Base-by-base conservation (phyloP, 805 yeast genomes). In the Kodamaea nitidulidarum region DNA sequence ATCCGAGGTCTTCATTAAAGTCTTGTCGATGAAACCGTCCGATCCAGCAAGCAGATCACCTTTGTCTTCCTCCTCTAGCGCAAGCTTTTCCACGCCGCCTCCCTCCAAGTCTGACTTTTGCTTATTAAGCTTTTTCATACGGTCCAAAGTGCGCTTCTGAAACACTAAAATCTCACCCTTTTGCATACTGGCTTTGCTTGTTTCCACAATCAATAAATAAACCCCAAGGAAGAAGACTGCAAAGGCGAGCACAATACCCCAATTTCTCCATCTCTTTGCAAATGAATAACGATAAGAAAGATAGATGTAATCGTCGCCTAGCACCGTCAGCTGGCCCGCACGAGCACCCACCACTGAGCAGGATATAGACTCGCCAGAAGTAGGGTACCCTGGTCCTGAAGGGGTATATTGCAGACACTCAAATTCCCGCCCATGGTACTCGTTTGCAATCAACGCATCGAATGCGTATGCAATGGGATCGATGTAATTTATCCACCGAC, bases 401-500 rank as follows among this genome's bases (percentile, higher is more conserved):
- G 84, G 84, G 33, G 78, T 62, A 46, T 56, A 74, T 0, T 40
- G 35, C n/a, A 76, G 55, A 54, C 86, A 79, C 2, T 50, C 52
- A 46, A 68, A 77, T 1, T 56, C 45, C 29, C 71, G 52, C 28
- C 67, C 76, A 42, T 61, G 63, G 55, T 78, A 78, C 52, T 79
- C 84, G 48, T 77, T 78, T 2, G 73, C 61, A 66, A 79, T 66
- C 49, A 78, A 55, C 0, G 82, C 64, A 54, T 78, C 83, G 50
- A 78, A 78, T 14, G 72, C 65, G 50, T 78, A 79, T 7, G 74
- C 76, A 36, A 79, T 55, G 1, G 84, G 84, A 47, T 80, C 68
- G 33, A 80, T 48, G 48, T 76, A 80, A 56, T 75, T 74, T 44
- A 80, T 76, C 84, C 84, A 80, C 44, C 78, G 66, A 24, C 78